A percentile compares a stretch with the other conserved stretches of the same genome.
These are phyloP conservation scores for Cryphonectria naterciae DNA, from an alignment of 2,329 filamentous ascomycete species.

Conservation along the genomic window DNA sequence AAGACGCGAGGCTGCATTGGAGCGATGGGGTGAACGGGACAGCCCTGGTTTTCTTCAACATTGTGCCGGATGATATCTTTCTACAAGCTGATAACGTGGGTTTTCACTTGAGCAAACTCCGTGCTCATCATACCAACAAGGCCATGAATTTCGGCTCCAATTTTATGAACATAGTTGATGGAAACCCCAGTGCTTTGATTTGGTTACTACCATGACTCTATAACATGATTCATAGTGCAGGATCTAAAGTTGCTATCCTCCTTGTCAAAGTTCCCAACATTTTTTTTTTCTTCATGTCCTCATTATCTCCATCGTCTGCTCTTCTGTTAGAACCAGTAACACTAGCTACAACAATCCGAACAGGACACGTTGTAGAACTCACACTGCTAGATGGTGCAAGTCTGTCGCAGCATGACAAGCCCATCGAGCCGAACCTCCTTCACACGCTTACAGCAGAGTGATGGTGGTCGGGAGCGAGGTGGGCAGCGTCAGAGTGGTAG, in stretches of 20 bases:
- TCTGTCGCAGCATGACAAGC: neutral
- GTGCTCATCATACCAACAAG: too few species aligned
- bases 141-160: too few species aligned
- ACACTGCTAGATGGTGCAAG: neutral
- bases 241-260: neutral
- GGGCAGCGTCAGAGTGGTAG: conserved; percentile 6
- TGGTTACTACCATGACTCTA: neutral
- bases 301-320: neutral
- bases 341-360: neutral
- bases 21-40: neutral
- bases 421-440: neutral
- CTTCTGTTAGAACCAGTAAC: neutral
- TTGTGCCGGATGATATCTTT: neutral
- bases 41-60: neutral
- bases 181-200: neutral
- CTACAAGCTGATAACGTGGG: neutral
- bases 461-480: conserved; percentile 2
- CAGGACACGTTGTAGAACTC: neutral
- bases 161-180: neutral
- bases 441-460: neutral
- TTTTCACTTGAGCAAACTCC: neutral
- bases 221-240: neutral
- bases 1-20: neutral
- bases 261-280: neutral
- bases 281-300: neutral